These are phyloP conservation scores for Scedosporium apiospermum DNA, from an alignment of 2,329 filamentous ascomycete species.

Conservation along the genomic window DNA sequence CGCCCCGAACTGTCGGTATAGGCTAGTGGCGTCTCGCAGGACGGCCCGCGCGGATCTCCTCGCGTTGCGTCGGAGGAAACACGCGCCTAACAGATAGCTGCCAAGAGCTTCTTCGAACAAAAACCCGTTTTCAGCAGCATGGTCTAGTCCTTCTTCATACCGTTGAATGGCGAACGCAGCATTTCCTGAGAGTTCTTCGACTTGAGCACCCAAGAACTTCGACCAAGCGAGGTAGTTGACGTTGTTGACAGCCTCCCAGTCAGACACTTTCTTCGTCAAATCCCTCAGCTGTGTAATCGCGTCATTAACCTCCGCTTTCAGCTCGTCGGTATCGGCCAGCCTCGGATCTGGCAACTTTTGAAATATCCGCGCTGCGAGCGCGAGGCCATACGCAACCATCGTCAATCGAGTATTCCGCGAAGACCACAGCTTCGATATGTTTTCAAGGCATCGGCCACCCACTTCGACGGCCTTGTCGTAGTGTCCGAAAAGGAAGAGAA, in stretches of 20 bases:
- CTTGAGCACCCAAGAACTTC: constrained; percentile 56
- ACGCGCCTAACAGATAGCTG: constrained; percentile 65
- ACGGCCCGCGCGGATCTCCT: constrained; percentile 60
- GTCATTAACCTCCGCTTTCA: constrained; percentile 29
- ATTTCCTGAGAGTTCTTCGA: constrained; percentile 51
- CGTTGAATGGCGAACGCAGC: constrained; percentile 48
- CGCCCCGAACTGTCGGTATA: constrained; percentile 62
- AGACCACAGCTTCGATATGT: constrained; percentile 46
- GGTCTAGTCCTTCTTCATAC: constrained; percentile 65
- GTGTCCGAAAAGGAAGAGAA: constrained; percentile 53
- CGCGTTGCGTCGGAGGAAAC: constrained; percentile 55
- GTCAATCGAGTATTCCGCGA: constrained; percentile 46
- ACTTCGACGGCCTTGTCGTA: constrained; percentile 50
- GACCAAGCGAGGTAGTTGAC: constrained; percentile 67
- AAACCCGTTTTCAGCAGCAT: constrained; percentile 58
- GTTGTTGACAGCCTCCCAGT: constrained; percentile 54
- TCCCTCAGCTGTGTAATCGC: constrained; percentile 43
- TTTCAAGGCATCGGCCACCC: constrained; percentile 38
- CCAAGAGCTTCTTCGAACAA: constrained; percentile 63
- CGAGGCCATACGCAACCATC: constrained; percentile 51
- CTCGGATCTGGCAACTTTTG: constrained; percentile 38
- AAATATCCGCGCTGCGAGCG: constrained; percentile 42
- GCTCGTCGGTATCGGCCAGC: background rate
- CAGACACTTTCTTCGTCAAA: constrained; percentile 51
- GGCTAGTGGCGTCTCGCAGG: constrained; percentile 55